A percentile compares a stretch with the other conserved stretches of the same genome.
phyloP scores from a whole-genome alignment of 306 rosid genomes.

The Rosa chinensis region DNA sequence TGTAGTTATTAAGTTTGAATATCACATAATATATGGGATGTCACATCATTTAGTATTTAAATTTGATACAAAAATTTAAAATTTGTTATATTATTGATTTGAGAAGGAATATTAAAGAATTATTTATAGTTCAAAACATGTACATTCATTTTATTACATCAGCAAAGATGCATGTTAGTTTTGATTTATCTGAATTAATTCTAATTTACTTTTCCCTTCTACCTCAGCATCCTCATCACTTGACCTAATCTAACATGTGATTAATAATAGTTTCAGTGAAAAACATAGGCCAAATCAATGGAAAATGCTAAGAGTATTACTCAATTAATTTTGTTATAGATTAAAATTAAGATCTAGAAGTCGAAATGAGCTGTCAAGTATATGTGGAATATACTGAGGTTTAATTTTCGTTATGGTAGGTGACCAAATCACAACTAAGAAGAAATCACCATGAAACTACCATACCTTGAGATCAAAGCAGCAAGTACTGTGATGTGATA shows the following conservation, averaged over 20 bases:
- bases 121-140: too few relatives aligned
- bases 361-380: not conserved
- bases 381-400: conserved; percentile 17
- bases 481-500: not conserved
- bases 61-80: too few relatives aligned
- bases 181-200: not conserved
- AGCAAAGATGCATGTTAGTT: not conserved
- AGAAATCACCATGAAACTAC: conserved; percentile 16
- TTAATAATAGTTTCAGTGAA: not conserved
- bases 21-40: too few relatives aligned
- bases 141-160: too few relatives aligned
- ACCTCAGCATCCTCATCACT: not conserved
- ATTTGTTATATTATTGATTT: too few relatives aligned
- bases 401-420: conserved; percentile 41
- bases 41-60: too few relatives aligned
- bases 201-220: not conserved
- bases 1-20: too few relatives aligned
- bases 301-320: not conserved
- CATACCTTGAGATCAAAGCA: conserved; percentile 1
- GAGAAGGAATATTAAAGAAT: too few relatives aligned
- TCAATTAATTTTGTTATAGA: not conserved
- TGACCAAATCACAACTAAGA: conserved; percentile 30
- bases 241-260: not conserved
- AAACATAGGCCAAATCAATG: not conserved
- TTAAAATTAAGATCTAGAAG: conserved; percentile 8